Evolutionary conservation across 164 flowering plant genomes (phyloP).

Genomic region (Sextonia rubra): DNA sequence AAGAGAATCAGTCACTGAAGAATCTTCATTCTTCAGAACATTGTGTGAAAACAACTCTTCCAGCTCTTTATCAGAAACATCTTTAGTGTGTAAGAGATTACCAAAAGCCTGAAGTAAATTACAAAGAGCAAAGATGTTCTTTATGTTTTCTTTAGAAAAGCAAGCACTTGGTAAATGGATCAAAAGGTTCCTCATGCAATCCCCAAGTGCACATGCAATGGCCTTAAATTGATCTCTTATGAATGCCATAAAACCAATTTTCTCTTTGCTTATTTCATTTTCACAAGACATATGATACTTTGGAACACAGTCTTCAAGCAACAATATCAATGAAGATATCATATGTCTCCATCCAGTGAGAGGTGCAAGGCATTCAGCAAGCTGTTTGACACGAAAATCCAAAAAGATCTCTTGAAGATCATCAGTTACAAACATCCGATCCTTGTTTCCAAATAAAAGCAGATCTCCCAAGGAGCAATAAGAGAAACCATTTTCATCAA

Average conservation of each 20-base stretch:
- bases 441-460: slow-evolving; percentile 61
- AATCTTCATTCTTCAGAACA: slow-evolving; percentile 1
- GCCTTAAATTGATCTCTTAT: slow-evolving; percentile 24
- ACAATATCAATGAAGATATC: slow-evolving; percentile 33
- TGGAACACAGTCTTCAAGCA: slow-evolving; percentile 44
- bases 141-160: slow-evolving; percentile 18
- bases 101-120: slow-evolving; percentile 31
- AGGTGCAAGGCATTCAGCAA: slow-evolving; percentile 39
- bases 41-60: slow-evolving; percentile 28
- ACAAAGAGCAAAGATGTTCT: slow-evolving; percentile 21
- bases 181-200: slow-evolving; percentile 32
- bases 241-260: slow-evolving; percentile 38
- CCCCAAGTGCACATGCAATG: slow-evolving; percentile 20
- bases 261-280: slow-evolving; percentile 26
- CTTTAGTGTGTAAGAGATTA: slow-evolving; percentile 17
- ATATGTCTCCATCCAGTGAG: slow-evolving; percentile 43
- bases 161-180: slow-evolving; percentile 37
- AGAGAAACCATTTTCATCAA: not conserved
- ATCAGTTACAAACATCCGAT: slow-evolving; percentile 32
- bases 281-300: slow-evolving; percentile 28
- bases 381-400: slow-evolving; percentile 38
- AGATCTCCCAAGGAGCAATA: slow-evolving; percentile 46
- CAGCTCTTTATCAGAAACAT: slow-evolving; percentile 30
- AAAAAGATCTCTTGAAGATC: slow-evolving; percentile 44
- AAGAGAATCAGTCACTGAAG: not conserved